Evolutionary conservation across 805 yeast species (phyloP).

Genomic region (Candida silvicultrix): DNA sequence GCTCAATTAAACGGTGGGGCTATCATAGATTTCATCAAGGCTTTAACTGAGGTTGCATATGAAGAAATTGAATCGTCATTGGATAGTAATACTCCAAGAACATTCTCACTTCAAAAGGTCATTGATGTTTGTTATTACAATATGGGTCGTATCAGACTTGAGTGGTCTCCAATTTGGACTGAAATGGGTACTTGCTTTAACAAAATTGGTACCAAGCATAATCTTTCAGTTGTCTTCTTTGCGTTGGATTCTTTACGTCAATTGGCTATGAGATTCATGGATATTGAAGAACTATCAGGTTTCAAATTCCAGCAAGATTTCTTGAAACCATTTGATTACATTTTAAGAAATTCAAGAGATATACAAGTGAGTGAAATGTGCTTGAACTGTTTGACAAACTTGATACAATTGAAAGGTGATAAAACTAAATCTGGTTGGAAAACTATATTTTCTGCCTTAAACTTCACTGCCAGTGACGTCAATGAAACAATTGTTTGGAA

Average conservation of each 20-base stretch:
- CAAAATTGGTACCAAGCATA: slow-evolving; percentile 74
- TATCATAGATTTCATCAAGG: slow-evolving; percentile 80
- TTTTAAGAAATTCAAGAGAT: slow-evolving; percentile 61
- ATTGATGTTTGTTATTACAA: slow-evolving; percentile 97
- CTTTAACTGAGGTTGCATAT: slow-evolving; percentile 76
- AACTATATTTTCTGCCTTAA: slow-evolving; percentile 74
- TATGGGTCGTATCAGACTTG: slow-evolving; percentile 92
- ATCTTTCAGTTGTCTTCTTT: slow-evolving; percentile 72
- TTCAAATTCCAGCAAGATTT: slow-evolving; percentile 95
- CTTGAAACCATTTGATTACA: slow-evolving; percentile 81
- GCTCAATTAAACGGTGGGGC: slow-evolving; percentile 75
- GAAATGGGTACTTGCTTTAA: slow-evolving; percentile 89
- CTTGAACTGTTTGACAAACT: slow-evolving; percentile 80
- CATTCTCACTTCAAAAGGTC: slow-evolving; percentile 89
- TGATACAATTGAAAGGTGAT: slow-evolving; percentile 69
- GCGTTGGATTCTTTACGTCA: slow-evolving; percentile 94
- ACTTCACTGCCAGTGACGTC: slow-evolving; percentile 60
- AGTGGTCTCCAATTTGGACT: slow-evolving; percentile 95
- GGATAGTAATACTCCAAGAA: slow-evolving; percentile 75
- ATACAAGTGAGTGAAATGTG: slow-evolving; percentile 80
- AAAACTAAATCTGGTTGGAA: slow-evolving; percentile 92
- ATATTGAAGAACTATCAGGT: slow-evolving; percentile 89
- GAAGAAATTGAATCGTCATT: slow-evolving; percentile 92
- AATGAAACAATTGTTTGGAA: slow-evolving; percentile 55
- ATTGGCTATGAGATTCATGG: slow-evolving; percentile 84